Evolutionary conservation across 805 yeast species (phyloP), one percentile per base, ranked within the genome.

Genomic region (Schwanniomyces yamadae): DNA sequence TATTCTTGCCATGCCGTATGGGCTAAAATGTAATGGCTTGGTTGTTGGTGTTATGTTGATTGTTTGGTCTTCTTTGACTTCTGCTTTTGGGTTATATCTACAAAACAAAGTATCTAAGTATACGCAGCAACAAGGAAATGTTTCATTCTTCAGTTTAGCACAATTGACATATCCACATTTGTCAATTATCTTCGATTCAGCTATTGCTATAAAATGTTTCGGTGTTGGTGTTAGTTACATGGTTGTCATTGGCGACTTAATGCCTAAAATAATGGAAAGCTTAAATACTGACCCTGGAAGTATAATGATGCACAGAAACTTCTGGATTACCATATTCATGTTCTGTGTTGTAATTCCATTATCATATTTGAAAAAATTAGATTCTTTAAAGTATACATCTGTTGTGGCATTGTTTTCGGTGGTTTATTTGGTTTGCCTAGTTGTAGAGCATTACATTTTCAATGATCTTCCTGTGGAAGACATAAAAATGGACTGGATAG

Each of bases 131-230:
- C 62, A 55, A 27, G 65, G 59, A 4, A 63, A 69, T 2, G 72
- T 67, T 21, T 63, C 70, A 27, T 69, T 64, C 44, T 69, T 69
- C 46, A 67, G 73, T 46, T 59, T 69, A 43, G 64, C 72, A 22
- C 73, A 69, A 44, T 53, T 84, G 40, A 81, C 91, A 0, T 84
- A 83, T 49, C 93, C 93, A 1, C 71, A 70, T n/a, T 55, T 83
- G 18, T 69, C 84, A 4, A 71, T 84, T 5, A 50, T 84, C n/a
- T 85, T 84, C 52, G 93, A 85, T 59, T 58, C 80, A 16, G 84
- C 88, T 23, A 83, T 85, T 54, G 77, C 82, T 22, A 66, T 83
- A 31, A 89, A 85, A 59, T 83, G 91, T 54, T 85, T 81, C 59
- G 95, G 95, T 16, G 89, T 82, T 12, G 82, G 82, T 3, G 66